phyloP scores from a whole-genome alignment of 257 asterid species.

The Lantana camara region DNA sequence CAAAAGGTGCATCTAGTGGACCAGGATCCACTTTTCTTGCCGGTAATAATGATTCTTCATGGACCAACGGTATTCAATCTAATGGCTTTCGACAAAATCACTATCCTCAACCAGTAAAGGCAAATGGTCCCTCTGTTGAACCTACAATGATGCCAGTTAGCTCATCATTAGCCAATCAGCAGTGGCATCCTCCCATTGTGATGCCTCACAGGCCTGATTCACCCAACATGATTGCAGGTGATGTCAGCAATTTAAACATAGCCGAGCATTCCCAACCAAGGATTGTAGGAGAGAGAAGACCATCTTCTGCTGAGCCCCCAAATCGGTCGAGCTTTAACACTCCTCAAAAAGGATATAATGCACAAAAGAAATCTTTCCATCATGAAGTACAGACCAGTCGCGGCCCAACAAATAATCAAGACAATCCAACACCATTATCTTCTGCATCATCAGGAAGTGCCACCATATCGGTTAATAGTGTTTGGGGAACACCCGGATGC shows the following conservation, averaged over 20 bases:
- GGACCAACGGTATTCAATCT: slow-evolving; percentile 41
- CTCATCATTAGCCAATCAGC: slow-evolving; percentile 30
- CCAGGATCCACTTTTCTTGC: slow-evolving; percentile 39
- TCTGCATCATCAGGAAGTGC: slow-evolving; percentile 47
- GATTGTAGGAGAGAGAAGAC: slow-evolving; percentile 62
- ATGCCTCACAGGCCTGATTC: slow-evolving; percentile 33
- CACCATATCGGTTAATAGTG: slow-evolving; percentile 42
- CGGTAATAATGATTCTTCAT: slow-evolving; percentile 45
- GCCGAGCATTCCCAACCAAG: slow-evolving; percentile 35
- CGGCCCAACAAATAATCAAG: slow-evolving; percentile 46
- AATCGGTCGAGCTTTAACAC: slow-evolving; percentile 37
- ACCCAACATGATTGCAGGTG: slow-evolving; percentile 34
- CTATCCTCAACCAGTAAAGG: slow-evolving; percentile 48
- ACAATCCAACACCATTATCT: slow-evolving; percentile 41
- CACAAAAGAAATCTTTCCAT: slow-evolving; percentile 42
- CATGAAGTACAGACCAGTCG: slow-evolving; percentile 48
- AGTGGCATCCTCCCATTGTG: slow-evolving; percentile 36
- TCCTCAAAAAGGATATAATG: slow-evolving; percentile 53
- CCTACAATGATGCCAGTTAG: slow-evolving; percentile 41
- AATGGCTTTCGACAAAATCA: slow-evolving; percentile 60
- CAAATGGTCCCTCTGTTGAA: slow-evolving; percentile 45
- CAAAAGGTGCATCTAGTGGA: slow-evolving; percentile 45
- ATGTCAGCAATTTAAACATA: slow-evolving; percentile 38
- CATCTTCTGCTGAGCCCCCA: slow-evolving; percentile 47
- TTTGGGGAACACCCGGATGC: slow-evolving; percentile 73